Evolutionary conservation across 225 moss, liverwort and hornwort genomes (phyloP).

Genomic region (Asterella californica): DNA sequence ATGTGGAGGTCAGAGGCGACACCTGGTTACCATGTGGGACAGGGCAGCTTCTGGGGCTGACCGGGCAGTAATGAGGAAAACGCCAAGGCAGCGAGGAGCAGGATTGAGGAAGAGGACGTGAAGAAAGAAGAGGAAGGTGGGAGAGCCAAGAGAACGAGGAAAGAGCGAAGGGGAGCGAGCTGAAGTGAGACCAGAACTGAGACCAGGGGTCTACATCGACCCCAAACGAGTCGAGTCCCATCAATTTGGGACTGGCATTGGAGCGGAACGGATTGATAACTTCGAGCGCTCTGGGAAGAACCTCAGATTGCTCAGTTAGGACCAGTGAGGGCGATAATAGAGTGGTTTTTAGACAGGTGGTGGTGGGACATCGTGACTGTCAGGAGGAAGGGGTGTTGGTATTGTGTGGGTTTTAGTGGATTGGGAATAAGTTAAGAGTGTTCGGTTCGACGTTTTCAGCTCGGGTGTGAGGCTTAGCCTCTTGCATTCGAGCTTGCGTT

Average conservation of each 20-base stretch:
- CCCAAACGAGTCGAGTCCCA: not conserved
- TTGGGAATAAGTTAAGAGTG: not conserved
- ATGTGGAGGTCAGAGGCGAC: not conserved
- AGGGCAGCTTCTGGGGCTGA: not conserved
- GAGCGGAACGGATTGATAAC: too few species aligned
- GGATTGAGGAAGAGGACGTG: not conserved
- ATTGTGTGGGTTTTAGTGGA: not conserved
- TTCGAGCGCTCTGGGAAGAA: not conserved
- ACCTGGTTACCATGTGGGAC: slow-evolving; percentile 3
- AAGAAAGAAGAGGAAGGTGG: not conserved
- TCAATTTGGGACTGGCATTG: not conserved
- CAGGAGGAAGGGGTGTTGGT: not conserved
- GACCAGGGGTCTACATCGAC: not conserved
- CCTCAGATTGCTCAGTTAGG: not conserved
- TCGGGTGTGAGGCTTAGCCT: not conserved
- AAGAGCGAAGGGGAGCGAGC: too few species aligned
- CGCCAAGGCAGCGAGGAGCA: not conserved
- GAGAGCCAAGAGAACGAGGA: not conserved
- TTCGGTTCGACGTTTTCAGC: not conserved
- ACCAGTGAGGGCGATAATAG: too few species aligned
- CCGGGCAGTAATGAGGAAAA: not conserved
- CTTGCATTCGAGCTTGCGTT: slow-evolving; percentile 9
- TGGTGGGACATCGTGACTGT: not conserved
- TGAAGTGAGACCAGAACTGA: not conserved
- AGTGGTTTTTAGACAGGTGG: not conserved